phyloP scores from a whole-genome alignment of 306 rosid species.

The Malus fusca region DNA sequence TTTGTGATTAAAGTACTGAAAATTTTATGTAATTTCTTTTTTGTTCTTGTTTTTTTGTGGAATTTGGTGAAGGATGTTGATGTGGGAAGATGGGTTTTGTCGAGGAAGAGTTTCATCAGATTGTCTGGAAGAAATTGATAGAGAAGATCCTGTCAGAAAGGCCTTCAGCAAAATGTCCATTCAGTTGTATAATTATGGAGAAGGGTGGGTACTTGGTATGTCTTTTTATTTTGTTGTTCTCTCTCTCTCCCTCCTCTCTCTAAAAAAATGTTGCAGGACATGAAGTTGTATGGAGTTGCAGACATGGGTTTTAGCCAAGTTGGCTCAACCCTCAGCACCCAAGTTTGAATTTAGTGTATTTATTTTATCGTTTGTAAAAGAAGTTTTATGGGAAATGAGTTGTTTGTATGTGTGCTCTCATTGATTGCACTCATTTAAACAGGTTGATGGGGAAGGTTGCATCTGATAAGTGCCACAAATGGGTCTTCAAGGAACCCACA shows the following conservation, averaged over 20 bases:
- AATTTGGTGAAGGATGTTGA: constrained; percentile 71
- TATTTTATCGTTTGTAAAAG: not conserved
- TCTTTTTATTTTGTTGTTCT: constrained; percentile 23
- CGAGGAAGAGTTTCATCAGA: constrained; percentile 65
- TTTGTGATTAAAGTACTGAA: not conserved
- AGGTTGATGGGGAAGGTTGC: constrained; percentile 99
- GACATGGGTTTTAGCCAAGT: not conserved
- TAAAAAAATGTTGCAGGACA: not conserved
- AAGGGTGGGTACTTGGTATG: constrained; percentile 99
- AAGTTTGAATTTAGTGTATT: too few relatives aligned
- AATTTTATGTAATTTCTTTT: not conserved
- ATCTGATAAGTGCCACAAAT: constrained; percentile 99
- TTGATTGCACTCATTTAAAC: constrained; percentile 22
- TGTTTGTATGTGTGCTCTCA: constrained; percentile 8
- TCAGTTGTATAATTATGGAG: constrained; percentile 99
- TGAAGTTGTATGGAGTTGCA: not conserved
- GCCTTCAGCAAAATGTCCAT: constrained; percentile 99
- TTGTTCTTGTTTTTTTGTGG: not conserved
- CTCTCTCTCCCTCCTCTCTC: not conserved
- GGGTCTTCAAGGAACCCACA: constrained; percentile 98
- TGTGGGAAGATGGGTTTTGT: constrained; percentile 99
- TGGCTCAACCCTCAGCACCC: not conserved
- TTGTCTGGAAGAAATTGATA: constrained; percentile 75
- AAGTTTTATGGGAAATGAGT: not conserved
- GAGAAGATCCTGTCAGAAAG: constrained; percentile 90